Evolutionary conservation across 306 rosid species (phyloP), one percentile per base, ranked within the genome.

Genomic region (Fragaria iinumae): DNA sequence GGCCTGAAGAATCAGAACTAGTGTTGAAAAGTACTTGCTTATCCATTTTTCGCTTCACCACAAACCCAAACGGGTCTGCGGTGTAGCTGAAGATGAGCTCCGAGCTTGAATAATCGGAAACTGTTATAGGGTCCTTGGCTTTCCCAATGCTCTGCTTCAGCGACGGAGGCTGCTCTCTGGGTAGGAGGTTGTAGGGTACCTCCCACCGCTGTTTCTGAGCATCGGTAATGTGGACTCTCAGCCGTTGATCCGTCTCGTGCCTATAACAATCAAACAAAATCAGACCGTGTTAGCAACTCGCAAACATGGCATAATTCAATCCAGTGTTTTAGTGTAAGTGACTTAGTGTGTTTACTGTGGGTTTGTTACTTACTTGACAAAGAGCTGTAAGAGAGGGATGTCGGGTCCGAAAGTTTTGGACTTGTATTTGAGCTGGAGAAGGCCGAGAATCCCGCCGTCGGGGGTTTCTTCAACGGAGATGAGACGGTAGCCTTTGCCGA

Each of bases 141-240:
- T 66, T 83, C 66, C 86, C 87, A 74, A 82, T 83, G 11, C 83
- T 74, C 64, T 82, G 88, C 64, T 81, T 76, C 65, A 85, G 56
- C 6, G 83, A 72, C 27, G 96, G 97, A 12, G 97, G 91, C 45
- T 86, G 80, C 62, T 90, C 93, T 53, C 99, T 82, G 4, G 97
- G 97, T 8, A 95, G 29, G 13, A 95, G 92, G 69, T 86, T 71
- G 85, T 95, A 92, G 23, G 99, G 99, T 0, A 95, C 97, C 73
- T 95, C 99, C 99, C 99, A 95, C 65, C 97, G 85, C 77, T 86
- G 93, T 68, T 84, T 92, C 57, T 82, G 77, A 0, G 96, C 95
- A 67, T 92, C 99, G 20, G 97, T 88, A 44, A 95, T 91, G 73
- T 91, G 96, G 4, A 95, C 90, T 82, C 99, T 89, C 81, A 92